Percentiles rank a stretch among this genome's conserved stretches.
phyloP scores from a whole-genome alignment of 352 stramenopile genomes.

The Pythium guiyangense region DNA sequence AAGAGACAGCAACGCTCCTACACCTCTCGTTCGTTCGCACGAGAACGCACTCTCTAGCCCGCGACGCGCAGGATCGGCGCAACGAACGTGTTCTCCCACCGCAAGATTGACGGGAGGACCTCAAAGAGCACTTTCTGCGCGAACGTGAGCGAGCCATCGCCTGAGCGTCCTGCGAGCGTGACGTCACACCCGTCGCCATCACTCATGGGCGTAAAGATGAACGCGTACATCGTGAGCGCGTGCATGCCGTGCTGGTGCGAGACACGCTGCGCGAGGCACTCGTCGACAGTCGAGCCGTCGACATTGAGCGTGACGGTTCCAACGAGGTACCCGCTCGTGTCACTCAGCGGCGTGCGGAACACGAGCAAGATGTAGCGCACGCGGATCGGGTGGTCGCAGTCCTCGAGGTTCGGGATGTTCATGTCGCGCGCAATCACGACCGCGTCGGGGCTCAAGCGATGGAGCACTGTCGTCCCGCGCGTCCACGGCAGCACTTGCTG shows the following conservation, averaged over 20 bases:
- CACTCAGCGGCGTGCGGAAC: constrained; percentile 13
- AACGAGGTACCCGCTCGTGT: constrained; percentile 18
- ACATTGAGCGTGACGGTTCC: constrained; percentile 29
- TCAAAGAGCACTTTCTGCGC: constrained; percentile 33
- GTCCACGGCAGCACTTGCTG: constrained; percentile 25
- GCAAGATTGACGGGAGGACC: constrained; percentile 30
- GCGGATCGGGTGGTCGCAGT: constrained; percentile 23
- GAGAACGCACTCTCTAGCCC: constrained; percentile 1
- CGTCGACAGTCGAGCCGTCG: constrained; percentile 8
- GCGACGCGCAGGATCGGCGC: constrained; percentile 27
- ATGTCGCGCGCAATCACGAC: constrained; percentile 24
- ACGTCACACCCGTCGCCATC: constrained; percentile 21
- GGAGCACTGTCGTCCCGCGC: constrained; percentile 33
- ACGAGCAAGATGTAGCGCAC: constrained; percentile 26
- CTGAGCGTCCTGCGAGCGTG: constrained; percentile 22
- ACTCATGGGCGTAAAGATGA: constrained; percentile 18
- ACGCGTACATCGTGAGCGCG: constrained; percentile 32
- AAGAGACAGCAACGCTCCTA: too few relatives aligned
- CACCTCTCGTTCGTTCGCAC: too few relatives aligned
- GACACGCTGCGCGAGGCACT: constrained; percentile 21
- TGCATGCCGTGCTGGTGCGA: constrained; percentile 15
- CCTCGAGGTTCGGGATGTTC: constrained; percentile 21
- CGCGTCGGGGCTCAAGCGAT: constrained; percentile 19
- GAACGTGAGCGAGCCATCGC: constrained; percentile 24
- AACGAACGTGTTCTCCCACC: constrained; percentile 35